phyloP scores from a whole-genome alignment of 148 eudicot species.

The Salicornia ramosissima region DNA sequence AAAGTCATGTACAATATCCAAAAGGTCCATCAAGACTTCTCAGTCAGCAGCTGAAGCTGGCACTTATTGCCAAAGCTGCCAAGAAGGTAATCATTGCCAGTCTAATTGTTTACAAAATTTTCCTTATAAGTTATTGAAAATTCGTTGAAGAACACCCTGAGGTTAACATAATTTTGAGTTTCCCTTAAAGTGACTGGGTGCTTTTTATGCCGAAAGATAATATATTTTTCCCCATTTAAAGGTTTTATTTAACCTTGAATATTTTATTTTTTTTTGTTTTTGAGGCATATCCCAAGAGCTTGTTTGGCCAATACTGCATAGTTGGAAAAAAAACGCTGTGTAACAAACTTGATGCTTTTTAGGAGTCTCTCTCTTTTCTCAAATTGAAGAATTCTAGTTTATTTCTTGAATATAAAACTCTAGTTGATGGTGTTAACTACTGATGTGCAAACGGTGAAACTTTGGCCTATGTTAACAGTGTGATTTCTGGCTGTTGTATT shows the following conservation, averaged over 20 bases:
- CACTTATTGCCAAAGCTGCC: constrained; percentile 29
- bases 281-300: neutral
- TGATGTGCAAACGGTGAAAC: neutral
- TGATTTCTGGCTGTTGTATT: neutral
- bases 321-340: neutral
- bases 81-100: constrained; percentile 45
- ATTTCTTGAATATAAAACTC: too few species aligned
- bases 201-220: too few species aligned
- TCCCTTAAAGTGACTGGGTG: too few species aligned
- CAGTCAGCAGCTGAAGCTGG: constrained; percentile 38
- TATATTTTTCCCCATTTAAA: too few species aligned
- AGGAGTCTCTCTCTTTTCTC: neutral
- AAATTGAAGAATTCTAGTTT: neutral
- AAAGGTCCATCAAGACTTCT: constrained; percentile 47
- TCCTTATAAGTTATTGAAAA: neutral
- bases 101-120: neutral
- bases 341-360: neutral
- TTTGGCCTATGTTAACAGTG: neutral
- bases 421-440: neutral
- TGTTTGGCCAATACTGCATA: neutral
- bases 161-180: too few species aligned
- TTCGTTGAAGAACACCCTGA: neutral
- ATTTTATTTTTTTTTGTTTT: too few species aligned
- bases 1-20: constrained; percentile 63
- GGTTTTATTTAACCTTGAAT: too few species aligned